Conservation (phyloP, 2,329 filamentous ascomycete species). For the Diplodia corticola region DNA sequence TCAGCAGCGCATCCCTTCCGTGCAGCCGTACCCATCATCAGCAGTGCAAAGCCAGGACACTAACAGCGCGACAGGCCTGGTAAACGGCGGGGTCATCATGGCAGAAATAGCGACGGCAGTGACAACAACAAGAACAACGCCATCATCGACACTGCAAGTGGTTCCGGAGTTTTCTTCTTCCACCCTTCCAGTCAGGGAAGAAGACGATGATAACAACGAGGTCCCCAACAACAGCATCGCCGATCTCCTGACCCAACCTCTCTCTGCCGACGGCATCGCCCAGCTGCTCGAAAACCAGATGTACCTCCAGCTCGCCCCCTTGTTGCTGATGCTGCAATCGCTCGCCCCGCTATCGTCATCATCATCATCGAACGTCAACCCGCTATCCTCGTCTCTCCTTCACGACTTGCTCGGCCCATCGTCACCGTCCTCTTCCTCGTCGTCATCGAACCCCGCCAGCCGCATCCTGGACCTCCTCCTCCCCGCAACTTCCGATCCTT, state of each 20-base stretch:
- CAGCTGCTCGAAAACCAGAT: not conserved
- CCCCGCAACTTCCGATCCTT: not conserved
- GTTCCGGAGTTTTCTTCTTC: not conserved
- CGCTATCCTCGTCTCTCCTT: slow-evolving; percentile 8
- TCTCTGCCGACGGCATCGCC: not conserved
- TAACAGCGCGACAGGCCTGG: not conserved
- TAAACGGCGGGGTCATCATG: not conserved
- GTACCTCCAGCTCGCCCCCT: slow-evolving; percentile 1
- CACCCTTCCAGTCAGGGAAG: too few species aligned
- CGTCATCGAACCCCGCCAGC: not conserved
- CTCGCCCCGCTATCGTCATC: not conserved
- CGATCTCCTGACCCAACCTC: not conserved
- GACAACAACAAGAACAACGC: not conserved
- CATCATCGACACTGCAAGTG: not conserved
- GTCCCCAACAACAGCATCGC: not conserved
- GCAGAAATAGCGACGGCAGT: not conserved
- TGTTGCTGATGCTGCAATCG: not conserved
- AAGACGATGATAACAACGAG: not conserved
- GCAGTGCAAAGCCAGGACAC: not conserved
- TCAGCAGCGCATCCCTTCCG: not conserved
- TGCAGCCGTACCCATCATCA: not conserved
- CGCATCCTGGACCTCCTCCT: not conserved
- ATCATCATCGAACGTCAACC: not conserved
- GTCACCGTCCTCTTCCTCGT: not conserved
- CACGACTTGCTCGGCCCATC: not conserved